Evolutionary conservation across 2,329 filamentous ascomycete genomes (phyloP), one percentile per base, ranked within the genome.

Genomic region (Rhinocladiella similis): DNA sequence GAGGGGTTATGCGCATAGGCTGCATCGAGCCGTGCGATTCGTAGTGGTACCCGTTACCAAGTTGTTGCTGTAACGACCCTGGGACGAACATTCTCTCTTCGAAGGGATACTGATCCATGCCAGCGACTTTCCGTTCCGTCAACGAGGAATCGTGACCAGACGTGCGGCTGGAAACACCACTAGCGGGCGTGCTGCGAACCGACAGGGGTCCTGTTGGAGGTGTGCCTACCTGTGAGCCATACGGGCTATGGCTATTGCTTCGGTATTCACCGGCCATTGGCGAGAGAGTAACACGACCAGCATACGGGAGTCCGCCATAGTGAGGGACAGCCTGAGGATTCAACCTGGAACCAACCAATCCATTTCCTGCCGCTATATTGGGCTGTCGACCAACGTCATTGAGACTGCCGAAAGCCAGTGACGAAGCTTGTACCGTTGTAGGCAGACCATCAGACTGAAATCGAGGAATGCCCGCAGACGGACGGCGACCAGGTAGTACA

Each of bases 51-150:
- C 65, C 65, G 48, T 70, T 65, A 16, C 69, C 66, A 39, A 62
- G 59, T 19, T 70, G 67, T 20, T 52, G 16, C 18, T 52, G 56
- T 1, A 74, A 47, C 6, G 68, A 55, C 45, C 67, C 68, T n/a
- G 47, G 50, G n/a, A 54, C 25, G 22, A 56, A 63, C 27, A 56
- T 22, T 20, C 60, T 47, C 10, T 29, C 51, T 22, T 62, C 57
- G 18, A 45, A 58, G 7, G 29, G 35, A 43, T 51, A 57, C 13
- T 45, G 39, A 3, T 81, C 76, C 48, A 79, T 71, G 16, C 75
- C 75, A 14, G 75, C 72, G 18, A 82, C 66, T 57, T 79, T 79
- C 54, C 76, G 76, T 53, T 83, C 78, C 25, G 82, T 67, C 18
- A 76, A 67, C 2, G 70, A 73, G 22, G 73, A 66, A 61, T 79